Base-by-base conservation (phyloP, 306 rosid species). In the Vigna mungo region DNA sequence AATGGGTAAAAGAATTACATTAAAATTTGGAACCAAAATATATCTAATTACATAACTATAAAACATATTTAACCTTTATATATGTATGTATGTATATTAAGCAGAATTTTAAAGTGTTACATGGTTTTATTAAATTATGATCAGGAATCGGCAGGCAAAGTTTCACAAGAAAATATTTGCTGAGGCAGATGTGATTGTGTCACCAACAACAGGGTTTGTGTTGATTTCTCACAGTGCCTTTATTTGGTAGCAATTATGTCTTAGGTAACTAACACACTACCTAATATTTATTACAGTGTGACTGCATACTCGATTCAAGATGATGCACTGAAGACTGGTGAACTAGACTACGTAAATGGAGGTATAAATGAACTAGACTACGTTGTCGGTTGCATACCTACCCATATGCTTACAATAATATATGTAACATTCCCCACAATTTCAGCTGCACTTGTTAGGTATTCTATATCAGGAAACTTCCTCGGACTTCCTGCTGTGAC, bases 281-380 rank as follows among this genome's bases (percentile, higher is more conserved):
- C 6, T 76, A 51, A 59, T 73, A 17, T 39, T 36, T 82, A 30
- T n/a, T n/a, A 81, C 86, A 94, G 98, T 52, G 96, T 92, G 61
- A 92, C 98, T n/a, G 98, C 98, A 16, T 92, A 94, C 77, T 80
- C 94, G 0, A 89, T 94, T 78, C 86, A 82, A 65, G 87, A 89
- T 32, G 97, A 88, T 85, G 97, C 95, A 30, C 72, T 87, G 4
- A 68, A 89, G 84, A 94, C 98, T 2, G 98, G 98, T 44, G 98
- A 94, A 83, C 97, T 94, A 72, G 98, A 94, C 86, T 94, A 94
- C 61, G 51, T 92, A 41, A 94, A 94, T 56, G 98, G 96, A 94
- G 98, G 98, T 94, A 86, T 34, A 11, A 36, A 54, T 47, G 37
- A 71, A 59, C 55, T 16, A 25, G 27, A 25, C 27, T 25, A 62